Base-by-base conservation (phyloP, 257 asterid species). In the Solanum dulcamara region DNA sequence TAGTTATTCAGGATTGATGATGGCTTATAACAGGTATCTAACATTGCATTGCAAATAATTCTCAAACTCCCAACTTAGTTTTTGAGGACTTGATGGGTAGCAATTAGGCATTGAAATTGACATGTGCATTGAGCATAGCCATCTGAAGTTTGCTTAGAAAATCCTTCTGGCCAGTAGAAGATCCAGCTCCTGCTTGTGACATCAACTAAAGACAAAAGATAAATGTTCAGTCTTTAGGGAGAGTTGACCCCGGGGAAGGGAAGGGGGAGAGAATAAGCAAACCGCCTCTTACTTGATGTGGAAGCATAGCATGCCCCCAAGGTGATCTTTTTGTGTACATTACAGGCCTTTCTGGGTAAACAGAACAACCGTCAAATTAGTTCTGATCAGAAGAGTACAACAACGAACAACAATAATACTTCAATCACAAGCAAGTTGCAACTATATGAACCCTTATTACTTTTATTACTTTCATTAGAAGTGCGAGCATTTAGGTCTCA, bases 271-370 rank as follows among this genome's bases (percentile, higher is more conserved):
- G 28, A 9, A 42, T 51, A 14, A 17, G 64, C 26, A 9, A 18
- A 77, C 42, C 3, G 38, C 22, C 46, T 46, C 87, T 84, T 89
- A 96, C 98, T 98, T 86, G 83, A 90, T 93, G 99, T 18, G 98
- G 99, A 89, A 94, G 97, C 81, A 92, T 68, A 28, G 89, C 74
- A 42, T 89, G 95, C 38, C 95, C 92, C 99, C 96, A 91, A 6
- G 98, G 90, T 40, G 95, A 86, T 80, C 87, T 89, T 90, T 90
- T 93, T 67, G 93, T 82, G 85, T 93, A 94, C 92, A 94, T 10
- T 80, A 96, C 93, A 14, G 99, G 99, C 89, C 93, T 92, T 81
- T 91, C 99, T 96, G 93, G 84, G 80, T 40, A 72, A 90, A 89
- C 71, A 74, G 85, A 59, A 86, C 22, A 83, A 48, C 83, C 24